phyloP scores from a whole-genome alignment of 1,284 basidiomycete genomes.

The Schizopora paradoxa region DNA sequence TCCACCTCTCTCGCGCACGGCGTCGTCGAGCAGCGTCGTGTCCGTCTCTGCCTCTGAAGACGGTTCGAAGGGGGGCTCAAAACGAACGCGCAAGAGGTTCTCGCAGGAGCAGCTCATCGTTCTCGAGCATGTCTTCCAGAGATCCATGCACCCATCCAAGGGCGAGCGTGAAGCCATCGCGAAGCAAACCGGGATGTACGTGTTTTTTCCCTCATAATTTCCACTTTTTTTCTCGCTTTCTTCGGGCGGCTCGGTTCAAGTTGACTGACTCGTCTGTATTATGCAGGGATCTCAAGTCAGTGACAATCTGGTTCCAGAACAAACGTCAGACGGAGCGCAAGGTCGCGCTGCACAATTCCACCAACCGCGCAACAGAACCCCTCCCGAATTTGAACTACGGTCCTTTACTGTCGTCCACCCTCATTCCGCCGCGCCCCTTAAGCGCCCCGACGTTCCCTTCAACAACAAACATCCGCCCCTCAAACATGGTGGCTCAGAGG shows the following conservation, averaged over 20 bases:
- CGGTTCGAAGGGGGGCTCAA: too few species aligned
- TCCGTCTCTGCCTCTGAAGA: too few species aligned
- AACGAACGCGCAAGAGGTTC: conserved; percentile 55
- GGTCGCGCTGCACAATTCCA: conserved; percentile 9
- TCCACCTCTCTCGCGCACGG: too few species aligned
- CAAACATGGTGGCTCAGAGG: too few species aligned
- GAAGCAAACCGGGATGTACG: conserved; percentile 55
- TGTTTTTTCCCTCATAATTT: too few species aligned
- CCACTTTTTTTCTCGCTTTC: too few species aligned
- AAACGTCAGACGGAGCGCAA: conserved; percentile 54
- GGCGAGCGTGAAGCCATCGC: conserved; percentile 64
- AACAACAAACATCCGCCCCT: too few species aligned
- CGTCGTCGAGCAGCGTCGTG: too few species aligned
- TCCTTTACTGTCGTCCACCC: too few species aligned
- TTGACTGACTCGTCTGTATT: conserved; percentile 13
- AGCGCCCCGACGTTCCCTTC: too few species aligned
- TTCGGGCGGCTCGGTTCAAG: conserved; percentile 6
- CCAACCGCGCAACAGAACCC: conserved; percentile 1
- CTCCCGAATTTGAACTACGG: conserved; percentile 1
- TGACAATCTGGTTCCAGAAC: conserved; percentile 81
- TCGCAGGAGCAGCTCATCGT: conserved; percentile 60
- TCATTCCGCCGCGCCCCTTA: too few species aligned
- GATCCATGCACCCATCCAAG: conserved; percentile 63
- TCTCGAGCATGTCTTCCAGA: conserved; percentile 67
- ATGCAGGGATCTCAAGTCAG: conserved; percentile 65